These are phyloP conservation scores for Geranomyces variabilis DNA, from an alignment of 192 early-diverging fungal genomes.

Conservation along the genomic window DNA sequence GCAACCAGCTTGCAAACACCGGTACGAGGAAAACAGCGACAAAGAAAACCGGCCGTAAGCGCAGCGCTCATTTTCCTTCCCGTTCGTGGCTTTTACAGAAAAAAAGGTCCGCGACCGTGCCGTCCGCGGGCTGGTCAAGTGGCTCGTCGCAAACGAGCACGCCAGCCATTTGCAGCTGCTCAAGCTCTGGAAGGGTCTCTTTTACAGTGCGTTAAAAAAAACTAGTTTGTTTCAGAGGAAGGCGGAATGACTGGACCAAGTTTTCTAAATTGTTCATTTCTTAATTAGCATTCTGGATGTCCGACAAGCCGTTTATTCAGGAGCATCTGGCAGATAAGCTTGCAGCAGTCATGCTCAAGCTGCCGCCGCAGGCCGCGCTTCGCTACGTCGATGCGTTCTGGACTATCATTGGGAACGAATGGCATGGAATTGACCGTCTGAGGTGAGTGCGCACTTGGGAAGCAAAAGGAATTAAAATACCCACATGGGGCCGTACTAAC, in stretches of 20 bases:
- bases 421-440: conserved; percentile 78
- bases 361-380: conserved; percentile 54
- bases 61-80: neutral
- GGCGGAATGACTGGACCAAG: too few relatives aligned
- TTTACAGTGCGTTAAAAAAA: conserved; percentile 80
- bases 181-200: conserved; percentile 91
- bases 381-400: conserved; percentile 68
- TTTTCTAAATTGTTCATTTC: neutral
- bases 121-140: conserved; percentile 60
- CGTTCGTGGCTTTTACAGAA: conserved; percentile 47
- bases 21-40: conserved; percentile 45
- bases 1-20: conserved; percentile 69
- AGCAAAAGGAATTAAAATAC: neutral
- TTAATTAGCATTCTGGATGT: conserved; percentile 97
- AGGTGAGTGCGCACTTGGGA: too few relatives aligned
- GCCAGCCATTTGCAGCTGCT: conserved; percentile 63
- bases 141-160: conserved; percentile 55
- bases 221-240: too few relatives aligned
- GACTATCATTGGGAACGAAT: conserved; percentile 68
- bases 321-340: conserved; percentile 83
- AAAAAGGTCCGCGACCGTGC: conserved; percentile 77
- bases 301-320: conserved; percentile 91
- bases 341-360: conserved; percentile 57
- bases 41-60: neutral
- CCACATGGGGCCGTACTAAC: too few relatives aligned